Percentiles rank a stretch among this genome's conserved stretches.
Evolutionary conservation across 768 basidiomycete genomes (phyloP).

Genomic region (Termitomyces sp.): DNA sequence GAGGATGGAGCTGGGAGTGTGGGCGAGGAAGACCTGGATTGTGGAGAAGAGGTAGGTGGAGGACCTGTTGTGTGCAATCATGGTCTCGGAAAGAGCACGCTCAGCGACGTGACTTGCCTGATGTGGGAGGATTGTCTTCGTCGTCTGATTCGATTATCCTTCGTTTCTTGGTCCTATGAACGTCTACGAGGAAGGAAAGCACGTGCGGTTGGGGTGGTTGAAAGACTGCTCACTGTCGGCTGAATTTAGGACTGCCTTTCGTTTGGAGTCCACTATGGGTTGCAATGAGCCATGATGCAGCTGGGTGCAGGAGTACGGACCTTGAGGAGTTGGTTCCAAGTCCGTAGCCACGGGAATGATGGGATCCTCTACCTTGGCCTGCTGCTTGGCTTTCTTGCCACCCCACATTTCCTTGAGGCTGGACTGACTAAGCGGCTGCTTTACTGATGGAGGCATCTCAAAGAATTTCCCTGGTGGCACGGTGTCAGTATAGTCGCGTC

Average conservation of each 20-base stretch:
- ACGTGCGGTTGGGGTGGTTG: background rate
- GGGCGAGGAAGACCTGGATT: slow-evolving; percentile 8
- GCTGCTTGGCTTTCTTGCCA: slow-evolving; percentile 20
- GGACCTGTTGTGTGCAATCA: background rate
- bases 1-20: slow-evolving; percentile 4
- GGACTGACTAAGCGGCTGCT: slow-evolving; percentile 72
- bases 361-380: slow-evolving; percentile 14
- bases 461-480: slow-evolving; percentile 61
- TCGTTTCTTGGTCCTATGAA: slow-evolving; percentile 40
- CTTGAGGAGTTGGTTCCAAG: slow-evolving; percentile 15
- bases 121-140: slow-evolving; percentile 27
- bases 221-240: slow-evolving; percentile 6
- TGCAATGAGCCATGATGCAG: background rate
- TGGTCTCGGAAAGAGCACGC: background rate
- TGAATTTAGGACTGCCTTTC: slow-evolving; percentile 22
- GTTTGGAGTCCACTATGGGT: slow-evolving; percentile 35
- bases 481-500: slow-evolving; percentile 1
- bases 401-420: slow-evolving; percentile 74
- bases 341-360: slow-evolving; percentile 24
- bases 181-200: slow-evolving; percentile 17
- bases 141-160: slow-evolving; percentile 51
- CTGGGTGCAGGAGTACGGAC: slow-evolving; percentile 9
- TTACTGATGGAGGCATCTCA: slow-evolving; percentile 62
- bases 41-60: slow-evolving; percentile 1
- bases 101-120: slow-evolving; percentile 5